A percentile compares a stretch with the other conserved stretches of the same genome.
These are phyloP conservation scores for Irpex sp. DNA, from an alignment of 1,284 basidiomycete species.

Conservation along the genomic window DNA sequence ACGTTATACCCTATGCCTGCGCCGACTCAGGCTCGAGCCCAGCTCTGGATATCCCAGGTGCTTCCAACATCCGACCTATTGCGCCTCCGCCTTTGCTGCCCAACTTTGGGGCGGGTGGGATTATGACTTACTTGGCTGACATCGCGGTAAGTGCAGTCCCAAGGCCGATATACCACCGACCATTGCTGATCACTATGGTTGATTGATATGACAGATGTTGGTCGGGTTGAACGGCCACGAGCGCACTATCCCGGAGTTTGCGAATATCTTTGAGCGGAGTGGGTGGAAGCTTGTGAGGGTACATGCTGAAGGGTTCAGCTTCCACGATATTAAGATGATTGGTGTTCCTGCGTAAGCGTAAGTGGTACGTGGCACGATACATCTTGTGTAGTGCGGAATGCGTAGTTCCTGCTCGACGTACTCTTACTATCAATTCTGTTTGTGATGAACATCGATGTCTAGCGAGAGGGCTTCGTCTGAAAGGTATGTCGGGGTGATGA, in stretches of 20 bases:
- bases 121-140: constrained; percentile 9
- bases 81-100: constrained; percentile 15
- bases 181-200: neutral
- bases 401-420: too few species aligned
- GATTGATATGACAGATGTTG: neutral
- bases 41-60: constrained; percentile 8
- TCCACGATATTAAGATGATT: neutral
- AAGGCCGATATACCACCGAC: too few species aligned
- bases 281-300: constrained; percentile 4
- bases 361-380: too few species aligned
- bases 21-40: neutral
- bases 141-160: neutral
- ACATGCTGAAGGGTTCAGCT: neutral
- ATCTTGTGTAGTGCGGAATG: too few species aligned
- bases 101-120: constrained; percentile 11
- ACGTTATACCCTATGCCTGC: constrained; percentile 5
- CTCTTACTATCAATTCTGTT: too few species aligned
- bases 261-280: neutral
- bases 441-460: too few species aligned
- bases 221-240: neutral
- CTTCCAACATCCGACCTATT: neutral
- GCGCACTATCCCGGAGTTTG: neutral
- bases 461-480: too few species aligned
- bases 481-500: too few species aligned
- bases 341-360: too few species aligned